Base-by-base conservation (phyloP, 208 protist species). In the Crithidia brevicula region DNA sequence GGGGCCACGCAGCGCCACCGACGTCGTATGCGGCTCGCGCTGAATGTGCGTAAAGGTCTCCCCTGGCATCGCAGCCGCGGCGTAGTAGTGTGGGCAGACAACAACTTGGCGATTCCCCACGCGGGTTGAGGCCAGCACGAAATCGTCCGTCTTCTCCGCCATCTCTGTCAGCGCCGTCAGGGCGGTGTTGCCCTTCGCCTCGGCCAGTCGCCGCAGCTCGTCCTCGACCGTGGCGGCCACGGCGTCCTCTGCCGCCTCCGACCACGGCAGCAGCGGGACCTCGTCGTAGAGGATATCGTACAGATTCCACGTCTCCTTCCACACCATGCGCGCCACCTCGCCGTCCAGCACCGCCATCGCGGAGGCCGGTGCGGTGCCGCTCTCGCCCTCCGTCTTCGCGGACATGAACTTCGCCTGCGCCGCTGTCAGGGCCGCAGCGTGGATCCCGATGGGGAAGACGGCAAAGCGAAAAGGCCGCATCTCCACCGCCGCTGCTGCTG, bases 251-350 rank as follows among this genome's bases (percentile, higher is more conserved):
- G 5, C 15, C 3, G 27, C 20, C 60, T 54, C 73, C 30, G 33
- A 56, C 59, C 45, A 52, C 31, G 86, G 89, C 46, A 95, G 72
- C 9, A 92, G 59, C 25, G 72, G 67, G 58, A 95, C 69, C 58
- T 92, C 87, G 43, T 95, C 90, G 62, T 95, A 93, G 3, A 78
- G 53, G 51, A 95, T 91, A 57, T 95, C 90, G 52, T 91, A 93
- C 52, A 89, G 31, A 69, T 95, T 95, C 88, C 90, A 95, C n/a
- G 81, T 79, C 62, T 95, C 90, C 67, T 83, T 93, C 85, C 86
- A 95, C 15, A 81, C 64, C 38, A 86, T 73, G n/a, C 66, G 67
- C 27, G 43, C 28, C 6, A 52, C 27, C 34, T 57, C 61, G 22
- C 54, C 53, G 52, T 56, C 54, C 40, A 67, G 13, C 27, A 46